Evolutionary conservation across 2,329 filamentous ascomycete species (phyloP).

Genomic region (Moelleriella libera): DNA sequence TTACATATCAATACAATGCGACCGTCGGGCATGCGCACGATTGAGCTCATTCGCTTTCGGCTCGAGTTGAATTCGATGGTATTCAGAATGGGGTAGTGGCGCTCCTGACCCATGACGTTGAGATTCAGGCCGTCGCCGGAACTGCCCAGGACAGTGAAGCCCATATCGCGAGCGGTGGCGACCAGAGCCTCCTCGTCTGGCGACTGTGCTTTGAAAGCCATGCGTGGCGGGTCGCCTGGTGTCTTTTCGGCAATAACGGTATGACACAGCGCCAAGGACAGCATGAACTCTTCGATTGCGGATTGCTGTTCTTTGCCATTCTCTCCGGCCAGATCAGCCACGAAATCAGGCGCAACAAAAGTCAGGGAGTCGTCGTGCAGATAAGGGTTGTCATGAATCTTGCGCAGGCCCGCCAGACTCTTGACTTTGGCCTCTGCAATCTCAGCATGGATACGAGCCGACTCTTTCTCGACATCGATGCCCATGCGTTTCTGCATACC

Average conservation of each 20-base stretch:
- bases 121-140: constrained; percentile 69
- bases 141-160: constrained; percentile 79
- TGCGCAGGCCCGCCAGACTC: constrained; percentile 60
- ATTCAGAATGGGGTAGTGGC: constrained; percentile 77
- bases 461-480: constrained; percentile 72
- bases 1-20: constrained; percentile 91
- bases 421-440: constrained; percentile 64
- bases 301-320: constrained; percentile 62
- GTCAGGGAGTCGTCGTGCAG: constrained; percentile 81
- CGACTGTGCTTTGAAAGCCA: constrained; percentile 93
- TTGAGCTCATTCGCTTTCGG: constrained; percentile 94
- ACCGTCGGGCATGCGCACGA: constrained; percentile 85
- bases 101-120: constrained; percentile 77
- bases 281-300: constrained; percentile 83
- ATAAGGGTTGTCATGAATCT: constrained; percentile 79
- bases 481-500: constrained; percentile 91
- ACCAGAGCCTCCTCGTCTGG: constrained; percentile 93
- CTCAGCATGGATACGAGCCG: constrained; percentile 54
- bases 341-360: constrained; percentile 82
- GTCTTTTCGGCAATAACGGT: constrained; percentile 85
- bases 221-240: constrained; percentile 79
- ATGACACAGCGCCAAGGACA: constrained; percentile 88
- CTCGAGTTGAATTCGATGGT: constrained; percentile 96
- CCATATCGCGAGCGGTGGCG: constrained; percentile 85
- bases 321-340: constrained; percentile 66